Evolutionary conservation across 1,284 basidiomycete genomes (phyloP), one percentile per base, ranked within the genome.

Genomic region (Boletus mariae): DNA sequence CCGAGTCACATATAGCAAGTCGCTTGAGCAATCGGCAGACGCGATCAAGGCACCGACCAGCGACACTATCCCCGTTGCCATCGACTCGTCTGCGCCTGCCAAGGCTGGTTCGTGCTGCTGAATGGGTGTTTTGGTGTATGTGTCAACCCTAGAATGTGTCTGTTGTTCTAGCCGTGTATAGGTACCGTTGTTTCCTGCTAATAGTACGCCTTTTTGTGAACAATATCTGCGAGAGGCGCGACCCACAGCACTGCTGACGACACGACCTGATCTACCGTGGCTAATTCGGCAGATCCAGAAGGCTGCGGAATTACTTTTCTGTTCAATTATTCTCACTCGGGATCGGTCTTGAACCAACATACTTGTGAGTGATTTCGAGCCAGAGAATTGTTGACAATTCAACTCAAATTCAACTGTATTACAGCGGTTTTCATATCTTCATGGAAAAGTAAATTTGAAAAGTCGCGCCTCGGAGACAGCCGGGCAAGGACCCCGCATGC

Each of bases 1-100:
- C 80, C 90, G 88, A 20, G 67, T 93, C 96, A 20, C 20, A 20
- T 20, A 20, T 20, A 20, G 20, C 79, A 90, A 88, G 71, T 77
- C 91, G 37, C 84, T 97, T 57, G 94, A 96, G 67, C 87, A 89
- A 57, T 87, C 88, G 45, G 78, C 78, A 49, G 84, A 86, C 61
- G 74, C 80, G 50, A 86, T 90, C 73, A 83, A 79, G 69, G 86
- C 87, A n/a, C 76, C 81, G 4, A 77, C 80, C 32, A 85, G 85
- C 51, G 84, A 86, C 65, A 84, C 85, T 49, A 88, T 94, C 71
- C 85, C 82, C 29, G 88, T 94, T 57, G 83, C 83, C 55, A 73
- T 20, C 20, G 20, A 80, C 58, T 61, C 73, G 23, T 67, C 68
- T 57, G 62, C 67, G 42, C 20, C 20, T 20, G 20, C 20, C 20